Evolutionary conservation across 2,329 filamentous ascomycete species (phyloP).

Genomic region (Alternaria viburni): DNA sequence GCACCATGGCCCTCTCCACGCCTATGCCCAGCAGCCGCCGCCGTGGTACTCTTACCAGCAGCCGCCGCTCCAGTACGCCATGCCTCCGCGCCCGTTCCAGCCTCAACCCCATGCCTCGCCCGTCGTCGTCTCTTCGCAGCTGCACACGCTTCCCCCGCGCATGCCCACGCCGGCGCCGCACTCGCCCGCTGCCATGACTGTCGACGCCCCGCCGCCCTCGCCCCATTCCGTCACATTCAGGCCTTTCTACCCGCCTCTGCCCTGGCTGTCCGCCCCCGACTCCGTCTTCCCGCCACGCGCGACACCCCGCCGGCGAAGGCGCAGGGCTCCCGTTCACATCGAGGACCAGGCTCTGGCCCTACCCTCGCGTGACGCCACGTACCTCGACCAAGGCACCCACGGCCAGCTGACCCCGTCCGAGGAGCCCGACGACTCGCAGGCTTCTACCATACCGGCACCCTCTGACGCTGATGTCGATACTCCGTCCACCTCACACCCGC

Average conservation of each 20-base stretch:
- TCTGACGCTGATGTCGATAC: conserved; percentile 61
- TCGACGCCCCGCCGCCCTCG: conserved; percentile 32
- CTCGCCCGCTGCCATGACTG: conserved; percentile 41
- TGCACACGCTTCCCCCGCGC: conserved; percentile 40
- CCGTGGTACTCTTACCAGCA: conserved; percentile 50
- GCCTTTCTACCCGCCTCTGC: conserved; percentile 61
- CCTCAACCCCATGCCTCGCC: conserved; percentile 51
- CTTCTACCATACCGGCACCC: conserved; percentile 52
- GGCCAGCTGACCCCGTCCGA: conserved; percentile 51
- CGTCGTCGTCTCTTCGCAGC: conserved; percentile 55
- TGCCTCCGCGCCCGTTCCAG: conserved; percentile 48
- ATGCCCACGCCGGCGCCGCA: conserved; percentile 43
- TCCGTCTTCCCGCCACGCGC: conserved; percentile 61
- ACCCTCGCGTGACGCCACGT: conserved; percentile 51
- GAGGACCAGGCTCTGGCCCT: conserved; percentile 56
- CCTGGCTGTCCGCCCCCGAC: conserved; percentile 66
- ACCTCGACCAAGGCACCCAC: conserved; percentile 20
- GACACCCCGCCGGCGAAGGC: conserved; percentile 54
- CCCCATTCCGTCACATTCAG: conserved; percentile 40
- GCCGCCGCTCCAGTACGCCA: conserved; percentile 43
- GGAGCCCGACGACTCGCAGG: conserved; percentile 48
- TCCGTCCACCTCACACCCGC: conserved; percentile 63
- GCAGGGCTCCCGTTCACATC: conserved; percentile 47
- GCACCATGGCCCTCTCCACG: conserved; percentile 51
- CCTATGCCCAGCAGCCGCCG: conserved; percentile 49